Conservation (phyloP, 495 filamentous ascomycete genomes). For the Pseudoneurospora amorphoporcata region DNA sequence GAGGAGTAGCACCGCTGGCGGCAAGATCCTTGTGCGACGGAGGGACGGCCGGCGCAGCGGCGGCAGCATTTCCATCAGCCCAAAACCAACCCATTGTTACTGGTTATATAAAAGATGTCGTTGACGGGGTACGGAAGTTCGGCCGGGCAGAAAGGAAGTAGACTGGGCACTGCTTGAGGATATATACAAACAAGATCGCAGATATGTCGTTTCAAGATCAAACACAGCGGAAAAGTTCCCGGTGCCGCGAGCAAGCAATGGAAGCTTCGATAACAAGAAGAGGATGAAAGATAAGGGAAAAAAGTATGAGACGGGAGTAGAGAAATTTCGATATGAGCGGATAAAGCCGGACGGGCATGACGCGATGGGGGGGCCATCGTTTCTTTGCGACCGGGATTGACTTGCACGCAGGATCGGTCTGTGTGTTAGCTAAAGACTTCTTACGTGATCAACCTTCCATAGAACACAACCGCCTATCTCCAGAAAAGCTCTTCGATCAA, state of each 20-base stretch:
- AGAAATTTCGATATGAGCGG: neutral
- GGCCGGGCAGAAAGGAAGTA: neutral
- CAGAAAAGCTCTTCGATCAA: neutral
- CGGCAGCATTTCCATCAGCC: conserved; percentile 57
- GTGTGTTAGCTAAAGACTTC: neutral
- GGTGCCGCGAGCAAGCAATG: neutral
- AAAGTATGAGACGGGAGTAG: neutral
- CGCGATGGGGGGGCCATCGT: neutral
- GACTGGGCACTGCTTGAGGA: neutral
- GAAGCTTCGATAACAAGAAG: neutral
- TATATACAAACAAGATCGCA: neutral
- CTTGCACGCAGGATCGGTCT: neutral
- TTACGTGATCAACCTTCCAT: neutral
- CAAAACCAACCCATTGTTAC: conserved; percentile 92
- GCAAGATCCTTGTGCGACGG: conserved; percentile 15
- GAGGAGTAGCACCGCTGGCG: conserved; percentile 42
- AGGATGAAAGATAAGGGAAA: neutral
- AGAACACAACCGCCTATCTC: neutral
- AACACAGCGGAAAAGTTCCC: neutral
- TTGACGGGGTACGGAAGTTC: neutral
- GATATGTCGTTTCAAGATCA: neutral
- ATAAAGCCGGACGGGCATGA: neutral
- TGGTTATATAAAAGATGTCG: neutral
- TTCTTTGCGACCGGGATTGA: neutral
- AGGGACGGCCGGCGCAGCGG: conserved; percentile 20